Conservation (phyloP, 345 rosid species). For the Eucalyptus lansdowneana region DNA sequence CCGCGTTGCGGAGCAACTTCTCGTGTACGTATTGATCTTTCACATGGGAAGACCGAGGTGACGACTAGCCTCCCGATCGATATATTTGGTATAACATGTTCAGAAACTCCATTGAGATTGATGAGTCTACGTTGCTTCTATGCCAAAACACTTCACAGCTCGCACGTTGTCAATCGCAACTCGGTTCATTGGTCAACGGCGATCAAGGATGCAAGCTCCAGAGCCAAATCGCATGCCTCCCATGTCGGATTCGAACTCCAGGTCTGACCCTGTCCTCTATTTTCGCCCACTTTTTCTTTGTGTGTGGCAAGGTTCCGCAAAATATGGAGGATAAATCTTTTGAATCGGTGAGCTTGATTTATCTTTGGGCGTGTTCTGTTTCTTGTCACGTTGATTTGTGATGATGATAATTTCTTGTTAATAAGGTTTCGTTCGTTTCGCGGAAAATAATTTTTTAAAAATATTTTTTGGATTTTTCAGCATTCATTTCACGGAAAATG, state of each 20-base stretch:
- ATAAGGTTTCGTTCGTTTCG: fast-evolving
- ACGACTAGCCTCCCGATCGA: neutral
- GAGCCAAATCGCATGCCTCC: neutral
- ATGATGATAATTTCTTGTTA: neutral
- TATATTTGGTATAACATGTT: neutral
- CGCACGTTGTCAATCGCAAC: neutral
- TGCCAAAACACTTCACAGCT: neutral
- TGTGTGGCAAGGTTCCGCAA: neutral
- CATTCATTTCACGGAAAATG: too few relatives aligned
- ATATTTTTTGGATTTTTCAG: too few relatives aligned
- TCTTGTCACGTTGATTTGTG: neutral
- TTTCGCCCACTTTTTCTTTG: neutral
- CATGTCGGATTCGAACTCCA: neutral
- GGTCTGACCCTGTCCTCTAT: neutral
- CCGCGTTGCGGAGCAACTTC: neutral
- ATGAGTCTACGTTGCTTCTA: neutral
- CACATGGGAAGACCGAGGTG: neutral
- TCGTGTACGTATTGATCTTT: neutral
- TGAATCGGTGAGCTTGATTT: neutral
- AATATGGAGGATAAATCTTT: neutral
- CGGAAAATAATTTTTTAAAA: too few relatives aligned
- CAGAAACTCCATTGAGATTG: neutral
- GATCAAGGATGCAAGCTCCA: neutral
- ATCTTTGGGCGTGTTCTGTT: neutral
- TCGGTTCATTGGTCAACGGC: neutral